Conservation (phyloP, 306 rosid genomes). For the Alnus rubra region DNA sequence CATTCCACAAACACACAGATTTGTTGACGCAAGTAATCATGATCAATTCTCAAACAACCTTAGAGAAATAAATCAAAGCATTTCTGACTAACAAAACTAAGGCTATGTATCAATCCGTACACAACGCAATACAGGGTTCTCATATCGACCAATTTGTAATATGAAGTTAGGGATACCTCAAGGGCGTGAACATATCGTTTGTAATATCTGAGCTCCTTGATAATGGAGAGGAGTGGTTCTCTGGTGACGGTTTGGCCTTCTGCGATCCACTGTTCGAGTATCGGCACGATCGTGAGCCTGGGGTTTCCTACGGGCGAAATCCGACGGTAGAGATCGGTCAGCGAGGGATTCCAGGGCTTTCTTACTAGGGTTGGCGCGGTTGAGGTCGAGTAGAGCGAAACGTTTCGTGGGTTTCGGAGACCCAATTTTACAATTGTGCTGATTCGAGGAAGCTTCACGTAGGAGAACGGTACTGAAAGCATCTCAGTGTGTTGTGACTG, state of each 20-base stretch:
- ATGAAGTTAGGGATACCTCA: conserved; percentile 18
- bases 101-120: too few relatives aligned
- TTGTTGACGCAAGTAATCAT: neutral
- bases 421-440: neutral
- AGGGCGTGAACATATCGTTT: conserved; percentile 26
- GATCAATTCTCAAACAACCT: neutral
- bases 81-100: too few relatives aligned
- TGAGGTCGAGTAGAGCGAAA: conserved; percentile 11
- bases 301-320: conserved; percentile 17
- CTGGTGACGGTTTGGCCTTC: conserved; percentile 6
- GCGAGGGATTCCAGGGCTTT: neutral
- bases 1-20: neutral
- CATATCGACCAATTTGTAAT: neutral
- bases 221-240: neutral
- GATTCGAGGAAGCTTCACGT: neutral
- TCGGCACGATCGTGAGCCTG: conserved; percentile 4
- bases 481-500: too few relatives aligned
- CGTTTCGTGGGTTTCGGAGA: conserved; percentile 1
- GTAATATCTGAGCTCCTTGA: conserved; percentile 28
- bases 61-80: too few relatives aligned
- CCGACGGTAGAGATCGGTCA: conserved; percentile 4
- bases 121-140: too few relatives aligned
- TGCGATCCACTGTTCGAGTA: conserved; percentile 27
- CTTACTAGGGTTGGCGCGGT: neutral
- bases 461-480: neutral